These are phyloP conservation scores for Fusarium circinatum DNA, from an alignment of 2,329 filamentous ascomycete species.

Conservation along the genomic window DNA sequence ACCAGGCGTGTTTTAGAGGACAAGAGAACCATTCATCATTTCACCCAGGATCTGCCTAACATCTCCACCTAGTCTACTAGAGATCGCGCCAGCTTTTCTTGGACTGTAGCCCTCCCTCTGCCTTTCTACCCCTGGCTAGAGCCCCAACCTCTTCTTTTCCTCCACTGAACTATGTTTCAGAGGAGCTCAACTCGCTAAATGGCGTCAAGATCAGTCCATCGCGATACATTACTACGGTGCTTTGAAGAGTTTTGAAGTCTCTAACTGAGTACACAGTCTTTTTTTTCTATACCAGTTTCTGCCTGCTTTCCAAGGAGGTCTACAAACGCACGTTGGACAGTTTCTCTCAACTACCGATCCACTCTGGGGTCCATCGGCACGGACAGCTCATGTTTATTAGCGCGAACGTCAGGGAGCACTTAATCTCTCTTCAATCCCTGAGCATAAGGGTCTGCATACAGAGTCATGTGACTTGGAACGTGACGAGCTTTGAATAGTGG, in stretches of 20 bases:
- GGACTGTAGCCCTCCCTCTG: conserved; percentile 10
- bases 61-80: conserved; percentile 35
- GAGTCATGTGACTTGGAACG: conserved; percentile 25
- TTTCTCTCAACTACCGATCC: conserved; percentile 26
- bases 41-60: conserved; percentile 34
- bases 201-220: not conserved
- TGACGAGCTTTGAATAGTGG: not conserved
- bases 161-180: not conserved
- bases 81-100: conserved; percentile 43
- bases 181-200: not conserved
- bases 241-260: not conserved
- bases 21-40: conserved; percentile 8
- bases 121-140: conserved; percentile 13
- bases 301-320: conserved; percentile 2
- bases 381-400: conserved; percentile 19
- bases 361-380: conserved; percentile 3
- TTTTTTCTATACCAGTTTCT: conserved; percentile 8
- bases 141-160: conserved; percentile 20
- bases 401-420: conserved; percentile 23
- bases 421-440: conserved; percentile 19
- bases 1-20: not conserved
- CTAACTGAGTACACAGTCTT: not conserved
- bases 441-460: not conserved
- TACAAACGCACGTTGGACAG: conserved; percentile 4
- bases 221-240: not conserved